These are phyloP conservation scores for Cladophialophora exuberans DNA, from an alignment of 2,329 filamentous ascomycete species.

Conservation along the genomic window DNA sequence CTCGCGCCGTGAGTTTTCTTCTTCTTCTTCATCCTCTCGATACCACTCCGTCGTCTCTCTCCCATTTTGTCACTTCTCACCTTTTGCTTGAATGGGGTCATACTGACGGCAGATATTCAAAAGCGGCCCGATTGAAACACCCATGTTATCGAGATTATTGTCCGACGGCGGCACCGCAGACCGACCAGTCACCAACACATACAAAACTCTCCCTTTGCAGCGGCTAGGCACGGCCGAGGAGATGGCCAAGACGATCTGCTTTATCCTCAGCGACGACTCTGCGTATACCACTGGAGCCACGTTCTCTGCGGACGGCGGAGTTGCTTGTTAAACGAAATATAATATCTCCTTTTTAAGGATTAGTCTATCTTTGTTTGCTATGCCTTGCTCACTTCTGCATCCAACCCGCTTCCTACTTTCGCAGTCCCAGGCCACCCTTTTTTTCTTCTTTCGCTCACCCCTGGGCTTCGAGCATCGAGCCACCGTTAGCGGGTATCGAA, in stretches of 20 bases:
- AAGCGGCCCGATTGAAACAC: constrained; percentile 26
- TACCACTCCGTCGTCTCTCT: too few species aligned
- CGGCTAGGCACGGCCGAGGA: constrained; percentile 53
- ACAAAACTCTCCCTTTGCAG: constrained; percentile 46
- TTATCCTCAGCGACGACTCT: constrained; percentile 50
- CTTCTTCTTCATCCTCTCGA: background rate
- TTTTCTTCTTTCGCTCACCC: background rate
- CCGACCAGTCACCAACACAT: constrained; percentile 19
- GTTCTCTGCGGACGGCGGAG: constrained; percentile 51
- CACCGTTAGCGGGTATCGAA: constrained; percentile 12
- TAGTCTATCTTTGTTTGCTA: background rate
- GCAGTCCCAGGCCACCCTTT: too few species aligned
- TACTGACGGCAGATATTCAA: background rate
- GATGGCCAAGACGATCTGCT: constrained; percentile 47
- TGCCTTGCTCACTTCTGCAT: background rate
- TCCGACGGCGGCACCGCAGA: constrained; percentile 6
- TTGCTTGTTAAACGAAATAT: constrained; percentile 9
- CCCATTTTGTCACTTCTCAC: too few species aligned
- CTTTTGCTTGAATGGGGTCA: background rate
- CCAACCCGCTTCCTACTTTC: background rate
- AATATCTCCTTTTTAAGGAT: background rate
- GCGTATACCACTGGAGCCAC: constrained; percentile 48
- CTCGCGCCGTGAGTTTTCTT: constrained; percentile 35
- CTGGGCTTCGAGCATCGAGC: constrained; percentile 9
- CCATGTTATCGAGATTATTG: constrained; percentile 21